phyloP scores from a whole-genome alignment of 371 early-diverging fungal species.

The Mucor racemosus region DNA sequence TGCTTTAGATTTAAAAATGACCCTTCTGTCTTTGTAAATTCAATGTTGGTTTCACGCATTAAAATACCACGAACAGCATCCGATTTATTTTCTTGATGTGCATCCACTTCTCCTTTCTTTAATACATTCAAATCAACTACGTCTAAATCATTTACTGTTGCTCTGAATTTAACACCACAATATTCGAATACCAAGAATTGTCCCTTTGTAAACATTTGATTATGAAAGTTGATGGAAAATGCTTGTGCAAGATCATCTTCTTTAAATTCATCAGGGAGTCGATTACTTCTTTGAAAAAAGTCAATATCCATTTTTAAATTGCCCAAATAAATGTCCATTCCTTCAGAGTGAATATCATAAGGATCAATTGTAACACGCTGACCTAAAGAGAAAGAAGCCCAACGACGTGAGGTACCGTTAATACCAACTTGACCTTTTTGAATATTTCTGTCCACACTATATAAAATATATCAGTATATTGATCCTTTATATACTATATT shows the following conservation, averaged over 20 bases:
- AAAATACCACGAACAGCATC: constrained; percentile 70
- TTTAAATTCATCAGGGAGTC: constrained; percentile 68
- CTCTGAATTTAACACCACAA: constrained; percentile 73
- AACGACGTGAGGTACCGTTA: constrained; percentile 80
- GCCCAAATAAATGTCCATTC: constrained; percentile 69
- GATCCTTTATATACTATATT: neutral
- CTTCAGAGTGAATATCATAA: constrained; percentile 66
- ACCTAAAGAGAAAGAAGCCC: constrained; percentile 84
- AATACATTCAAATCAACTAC: constrained; percentile 69
- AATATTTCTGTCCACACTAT: constrained; percentile 62
- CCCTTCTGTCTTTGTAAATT: constrained; percentile 71
- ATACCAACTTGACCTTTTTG: constrained; percentile 77
- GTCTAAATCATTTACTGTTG: constrained; percentile 60
- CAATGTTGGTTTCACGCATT: constrained; percentile 70
- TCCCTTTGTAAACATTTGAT: constrained; percentile 77
- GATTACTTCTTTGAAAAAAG: constrained; percentile 60
- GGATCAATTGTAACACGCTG: constrained; percentile 83
- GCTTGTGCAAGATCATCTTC: constrained; percentile 73
- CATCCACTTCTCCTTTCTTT: constrained; percentile 50
- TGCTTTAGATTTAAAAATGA: constrained; percentile 81
- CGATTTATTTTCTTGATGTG: constrained; percentile 27
- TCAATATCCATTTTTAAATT: constrained; percentile 75
- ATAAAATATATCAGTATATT: neutral
- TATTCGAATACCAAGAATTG: constrained; percentile 84
- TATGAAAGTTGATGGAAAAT: constrained; percentile 68